Conservation (phyloP, 192 early-diverging fungal species). For the Spizellomyces punctatus region DNA sequence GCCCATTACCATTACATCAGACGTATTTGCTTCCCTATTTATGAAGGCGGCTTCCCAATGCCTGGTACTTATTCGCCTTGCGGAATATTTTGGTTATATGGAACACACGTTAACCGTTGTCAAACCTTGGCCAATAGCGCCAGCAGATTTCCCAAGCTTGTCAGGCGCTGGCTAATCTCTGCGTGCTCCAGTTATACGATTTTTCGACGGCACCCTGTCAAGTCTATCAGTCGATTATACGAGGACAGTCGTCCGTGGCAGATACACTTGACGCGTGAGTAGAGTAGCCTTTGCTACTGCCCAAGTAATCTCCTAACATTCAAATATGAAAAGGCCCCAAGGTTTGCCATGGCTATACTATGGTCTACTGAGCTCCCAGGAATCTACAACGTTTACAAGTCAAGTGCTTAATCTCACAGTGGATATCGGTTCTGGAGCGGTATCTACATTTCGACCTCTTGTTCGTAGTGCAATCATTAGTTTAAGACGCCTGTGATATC, state of each 20-base stretch:
- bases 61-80: constrained; percentile 18
- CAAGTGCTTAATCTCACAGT: not conserved
- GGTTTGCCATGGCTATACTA: not conserved
- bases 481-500: too few relatives aligned
- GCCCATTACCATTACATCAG: constrained; percentile 21
- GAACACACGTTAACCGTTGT: too few relatives aligned
- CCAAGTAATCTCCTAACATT: constrained; percentile 3
- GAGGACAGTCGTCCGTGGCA: constrained; percentile 9
- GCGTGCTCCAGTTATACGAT: constrained; percentile 50
- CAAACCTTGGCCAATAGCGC: too few relatives aligned
- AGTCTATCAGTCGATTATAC: constrained; percentile 32
- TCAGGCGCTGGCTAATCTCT: constrained; percentile 51
- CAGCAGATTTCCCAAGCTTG: constrained; percentile 28
- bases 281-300: not conserved
- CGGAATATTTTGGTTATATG: not conserved
- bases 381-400: not conserved
- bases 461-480: too few relatives aligned
- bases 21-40: constrained; percentile 21
- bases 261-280: constrained; percentile 9
- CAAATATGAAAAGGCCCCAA: not conserved
- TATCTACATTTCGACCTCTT: too few relatives aligned
- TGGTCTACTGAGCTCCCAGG: not conserved
- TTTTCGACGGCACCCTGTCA: constrained; percentile 35
- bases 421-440: not conserved
- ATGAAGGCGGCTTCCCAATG: constrained; percentile 17